Evolutionary conservation across 1,284 basidiomycete genomes (phyloP), one percentile per base, ranked within the genome.

Genomic region (Marasmius fiardii): DNA sequence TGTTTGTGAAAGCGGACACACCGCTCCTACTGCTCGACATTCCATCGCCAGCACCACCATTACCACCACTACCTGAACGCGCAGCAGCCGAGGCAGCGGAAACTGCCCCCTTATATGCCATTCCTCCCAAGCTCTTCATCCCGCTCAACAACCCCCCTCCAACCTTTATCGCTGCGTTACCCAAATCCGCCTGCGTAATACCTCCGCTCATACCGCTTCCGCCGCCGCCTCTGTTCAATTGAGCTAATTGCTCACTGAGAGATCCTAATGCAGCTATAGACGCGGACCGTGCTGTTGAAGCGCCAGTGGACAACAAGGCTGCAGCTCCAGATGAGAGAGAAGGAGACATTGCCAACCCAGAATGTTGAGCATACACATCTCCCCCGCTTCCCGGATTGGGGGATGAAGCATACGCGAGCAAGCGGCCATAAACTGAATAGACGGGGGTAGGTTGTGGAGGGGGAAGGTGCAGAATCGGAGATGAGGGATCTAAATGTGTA

Each of bases 121-220:
- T 71, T n/a, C 85, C 84, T 0, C 87, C 82, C 3, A 88, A 65
- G 4, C 78, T 77, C 65, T 78, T 81, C 79, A 89, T 80, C 33
- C 87, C 83, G 60, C 77, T 83, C 52, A 88, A 67, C 10, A 88
- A 76, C 21, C 74, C 80, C 28, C 82, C 83, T 41, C 85, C 84
- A 2, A 85, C 76, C 61, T 78, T 83, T 52, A 80, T 62, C 4
- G 84, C 85, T 3, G 80, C 76, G 58, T 68, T 75, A 21, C 82
- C 78, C 1, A 86, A 64, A 45, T 85, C 83, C 0, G 75, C 71
- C 53, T 77, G 76, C 2, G 72, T 63, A 43, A 58, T 45, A 16
- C 53, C 49, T 21, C 58, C 55, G 44, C 54, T 51, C 14, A 56
- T 54, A 20, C 48, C 28, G 44, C 48, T n/a, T 41, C 60, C 48